These are phyloP conservation scores for Adansonia gregorii DNA, from an alignment of 441 rosid genomes.

Conservation along the genomic window DNA sequence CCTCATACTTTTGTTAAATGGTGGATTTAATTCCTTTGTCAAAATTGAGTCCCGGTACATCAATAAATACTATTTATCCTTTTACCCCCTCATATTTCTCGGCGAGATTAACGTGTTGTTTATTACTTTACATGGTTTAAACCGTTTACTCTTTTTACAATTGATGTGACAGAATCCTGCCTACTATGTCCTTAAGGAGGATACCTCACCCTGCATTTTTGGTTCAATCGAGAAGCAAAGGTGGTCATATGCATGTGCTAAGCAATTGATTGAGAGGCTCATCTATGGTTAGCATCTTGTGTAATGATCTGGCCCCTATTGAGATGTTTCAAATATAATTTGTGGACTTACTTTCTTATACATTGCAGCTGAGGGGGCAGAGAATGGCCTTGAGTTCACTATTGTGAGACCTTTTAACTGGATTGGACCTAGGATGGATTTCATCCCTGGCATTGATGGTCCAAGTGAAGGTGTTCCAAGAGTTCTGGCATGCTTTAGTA, in stretches of 20 bases:
- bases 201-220: conserved; percentile 92
- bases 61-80: neutral
- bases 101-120: neutral
- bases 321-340: conserved; percentile 25
- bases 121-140: too few relatives aligned
- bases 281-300: conserved; percentile 60
- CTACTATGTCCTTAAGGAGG: conserved; percentile 88
- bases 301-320: neutral
- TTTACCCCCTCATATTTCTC: neutral
- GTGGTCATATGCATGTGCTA: conserved; percentile 99
- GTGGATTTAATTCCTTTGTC: too few relatives aligned
- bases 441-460: conserved; percentile 98
- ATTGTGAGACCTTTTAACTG: conserved; percentile 96
- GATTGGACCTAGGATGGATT: conserved; percentile 99
- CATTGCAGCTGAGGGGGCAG: conserved; percentile 90
- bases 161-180: conserved; percentile 72
- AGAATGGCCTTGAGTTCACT: conserved; percentile 91
- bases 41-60: too few relatives aligned
- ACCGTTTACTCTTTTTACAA: neutral
- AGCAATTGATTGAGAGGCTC: conserved; percentile 95
- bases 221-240: conserved; percentile 98
- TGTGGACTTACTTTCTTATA: conserved; percentile 22
- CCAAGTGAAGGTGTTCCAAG: conserved; percentile 99
- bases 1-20: neutral
- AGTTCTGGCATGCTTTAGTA: conserved; percentile 96